phyloP scores from a whole-genome alignment of 176 grass and related monocot species.

The Saccharum officinarum region DNA sequence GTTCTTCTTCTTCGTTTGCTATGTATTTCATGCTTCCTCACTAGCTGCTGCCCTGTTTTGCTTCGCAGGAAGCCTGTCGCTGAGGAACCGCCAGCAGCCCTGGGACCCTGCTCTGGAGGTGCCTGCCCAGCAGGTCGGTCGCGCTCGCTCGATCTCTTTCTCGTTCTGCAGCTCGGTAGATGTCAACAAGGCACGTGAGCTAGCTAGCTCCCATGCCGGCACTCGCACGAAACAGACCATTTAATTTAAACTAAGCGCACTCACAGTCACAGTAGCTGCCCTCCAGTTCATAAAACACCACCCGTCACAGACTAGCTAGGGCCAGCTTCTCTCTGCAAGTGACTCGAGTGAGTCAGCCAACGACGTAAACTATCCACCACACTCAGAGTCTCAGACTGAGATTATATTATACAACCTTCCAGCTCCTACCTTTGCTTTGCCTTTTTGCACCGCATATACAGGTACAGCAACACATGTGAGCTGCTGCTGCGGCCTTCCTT shows the following conservation, averaged over 20 bases:
- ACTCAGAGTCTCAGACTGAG: neutral
- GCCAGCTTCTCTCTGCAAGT: neutral
- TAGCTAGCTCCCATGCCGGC: neutral
- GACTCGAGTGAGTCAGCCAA: neutral
- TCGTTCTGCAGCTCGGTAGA: neutral
- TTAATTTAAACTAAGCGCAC: neutral
- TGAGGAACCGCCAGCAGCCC: conserved; percentile 32
- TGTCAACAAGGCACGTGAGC: neutral
- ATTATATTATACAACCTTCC: neutral
- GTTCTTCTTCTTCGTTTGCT: neutral
- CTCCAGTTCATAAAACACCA: neutral
- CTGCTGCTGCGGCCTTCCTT: neutral
- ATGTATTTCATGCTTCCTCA: neutral
- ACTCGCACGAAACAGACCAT: neutral
- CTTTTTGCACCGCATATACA: neutral
- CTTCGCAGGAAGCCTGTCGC: conserved; percentile 46
- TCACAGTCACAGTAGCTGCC: neutral
- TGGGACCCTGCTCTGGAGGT: neutral
- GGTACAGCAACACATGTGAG: neutral
- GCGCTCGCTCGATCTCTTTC: neutral
- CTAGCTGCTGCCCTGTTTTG: neutral
- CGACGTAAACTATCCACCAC: neutral
- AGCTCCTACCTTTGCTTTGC: neutral
- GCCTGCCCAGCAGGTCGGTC: conserved; percentile 45
- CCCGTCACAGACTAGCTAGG: neutral